Evolutionary conservation across 169 alveolate species (phyloP).

Genomic region (Plasmodium gaboni): DNA sequence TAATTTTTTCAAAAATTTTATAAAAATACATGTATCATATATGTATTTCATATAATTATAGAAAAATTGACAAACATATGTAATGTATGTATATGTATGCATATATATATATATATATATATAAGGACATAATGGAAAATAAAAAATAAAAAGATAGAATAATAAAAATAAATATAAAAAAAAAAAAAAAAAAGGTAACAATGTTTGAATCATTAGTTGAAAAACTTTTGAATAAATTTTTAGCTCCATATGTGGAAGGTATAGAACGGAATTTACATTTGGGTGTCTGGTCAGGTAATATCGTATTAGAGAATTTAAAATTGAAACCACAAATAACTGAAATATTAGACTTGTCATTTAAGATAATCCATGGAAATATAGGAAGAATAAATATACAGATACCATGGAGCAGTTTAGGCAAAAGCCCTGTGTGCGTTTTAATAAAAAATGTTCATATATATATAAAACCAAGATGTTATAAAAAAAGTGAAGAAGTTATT

Average conservation of each 20-base stretch:
- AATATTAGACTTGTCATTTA: slow-evolving; percentile 73
- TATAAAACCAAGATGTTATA: slow-evolving; percentile 80
- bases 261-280: slow-evolving; percentile 87
- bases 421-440: slow-evolving; percentile 86
- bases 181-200: slow-evolving; percentile 23
- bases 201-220: slow-evolving; percentile 90
- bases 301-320: slow-evolving; percentile 85
- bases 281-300: slow-evolving; percentile 92
- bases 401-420: slow-evolving; percentile 89
- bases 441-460: slow-evolving; percentile 85
- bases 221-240: slow-evolving; percentile 87
- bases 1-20: too few species aligned
- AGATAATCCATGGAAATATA: slow-evolving; percentile 84
- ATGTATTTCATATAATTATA: too few species aligned
- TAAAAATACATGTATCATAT: too few species aligned
- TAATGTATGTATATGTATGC: too few species aligned
- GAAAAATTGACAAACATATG: too few species aligned
- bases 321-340: slow-evolving; percentile 88
- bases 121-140: neutral
- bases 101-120: neutral
- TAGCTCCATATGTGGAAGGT: slow-evolving; percentile 91
- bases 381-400: slow-evolving; percentile 86
- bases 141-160: neutral
- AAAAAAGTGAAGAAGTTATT: slow-evolving; percentile 84
- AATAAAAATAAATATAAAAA: slow-evolving; percentile 2